Base-by-base conservation (phyloP, 768 basidiomycete species). In the Tephrocybe sp. region DNA sequence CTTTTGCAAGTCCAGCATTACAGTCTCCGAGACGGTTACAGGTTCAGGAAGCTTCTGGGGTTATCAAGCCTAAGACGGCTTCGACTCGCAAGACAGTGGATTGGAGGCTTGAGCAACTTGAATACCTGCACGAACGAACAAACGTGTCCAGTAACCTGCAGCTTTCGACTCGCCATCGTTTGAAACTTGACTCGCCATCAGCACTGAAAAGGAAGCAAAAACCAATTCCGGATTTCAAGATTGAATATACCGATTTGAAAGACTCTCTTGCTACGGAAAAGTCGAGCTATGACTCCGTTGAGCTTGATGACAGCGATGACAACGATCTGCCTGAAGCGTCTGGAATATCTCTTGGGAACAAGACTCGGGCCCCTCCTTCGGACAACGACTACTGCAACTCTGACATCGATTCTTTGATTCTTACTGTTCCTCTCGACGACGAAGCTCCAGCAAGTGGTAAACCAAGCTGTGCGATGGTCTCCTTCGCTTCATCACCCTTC, bases 161-260 rank as follows among this genome's bases (percentile, higher is more conserved):
- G 28, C 59, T 77, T 21, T 61, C 65, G 6, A 64, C 68, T 32
- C 75, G 75, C 15, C 68, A 71, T 46, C 73, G 75, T 23, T 59
- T 80, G 60, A 85, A 80, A 59, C 55, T 79, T n/a, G 67, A 70
- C 21, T 50, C 65, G 36, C 50, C 56, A 10, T 39, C 39, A 25
- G 51, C 58, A 46, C 58, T 54, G n/a, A 70, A 70, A 51, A 62
- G 62, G 40, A 71, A 69, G 54, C 58, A 54, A 11, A 63, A 62
- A 44, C 33, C 65, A 7, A 53, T 58, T 2, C 73, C 77, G 21
- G 70, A 80, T 53, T 82, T 83, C 54, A 72, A 80, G 51, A 56
- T 86, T 20, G 69, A 79, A 45, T 75, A 85, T 41, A 64, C 77
- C 4, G 65, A 72, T 46, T 51, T 81, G 44, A 65, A 65, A n/a